phyloP scores from a whole-genome alignment of 2,329 filamentous ascomycete genomes.

The Apiospora kogelbergensis region DNA sequence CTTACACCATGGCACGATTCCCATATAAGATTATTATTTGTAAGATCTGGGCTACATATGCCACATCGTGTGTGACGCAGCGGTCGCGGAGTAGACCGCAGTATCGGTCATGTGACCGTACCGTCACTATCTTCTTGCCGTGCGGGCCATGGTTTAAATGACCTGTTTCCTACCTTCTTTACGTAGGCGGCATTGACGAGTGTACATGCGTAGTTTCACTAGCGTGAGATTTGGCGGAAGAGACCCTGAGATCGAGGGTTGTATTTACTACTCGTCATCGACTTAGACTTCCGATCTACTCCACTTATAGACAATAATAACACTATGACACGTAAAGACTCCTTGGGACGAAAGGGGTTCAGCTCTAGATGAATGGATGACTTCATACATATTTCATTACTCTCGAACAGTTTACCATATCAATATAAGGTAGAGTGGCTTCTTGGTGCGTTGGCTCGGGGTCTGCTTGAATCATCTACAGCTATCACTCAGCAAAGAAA shows the following conservation, averaged over 20 bases:
- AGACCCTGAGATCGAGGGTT: slow-evolving; percentile 9
- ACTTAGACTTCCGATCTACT: slow-evolving; percentile 7
- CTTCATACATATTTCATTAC: neutral
- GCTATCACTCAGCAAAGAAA: neutral
- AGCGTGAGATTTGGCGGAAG: neutral
- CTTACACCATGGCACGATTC: neutral
- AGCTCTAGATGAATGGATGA: neutral
- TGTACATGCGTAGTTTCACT: neutral
- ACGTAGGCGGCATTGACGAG: neutral
- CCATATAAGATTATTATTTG: neutral
- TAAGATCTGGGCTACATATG: neutral
- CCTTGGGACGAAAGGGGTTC: neutral
- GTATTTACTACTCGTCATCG: slow-evolving; percentile 15
- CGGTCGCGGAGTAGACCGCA: neutral
- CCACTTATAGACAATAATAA: neutral
- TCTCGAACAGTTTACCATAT: neutral
- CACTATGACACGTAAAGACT: neutral
- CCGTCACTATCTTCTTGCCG: neutral
- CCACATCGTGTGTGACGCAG: neutral
- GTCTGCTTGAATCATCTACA: neutral
- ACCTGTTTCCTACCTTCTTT: neutral
- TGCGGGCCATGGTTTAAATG: neutral
- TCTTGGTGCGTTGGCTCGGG: too few relatives aligned
- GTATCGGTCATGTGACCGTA: neutral
- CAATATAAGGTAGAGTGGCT: neutral